Conservation (phyloP, 352 stramenopile species). For the Globisporangium alternatum region DNA sequence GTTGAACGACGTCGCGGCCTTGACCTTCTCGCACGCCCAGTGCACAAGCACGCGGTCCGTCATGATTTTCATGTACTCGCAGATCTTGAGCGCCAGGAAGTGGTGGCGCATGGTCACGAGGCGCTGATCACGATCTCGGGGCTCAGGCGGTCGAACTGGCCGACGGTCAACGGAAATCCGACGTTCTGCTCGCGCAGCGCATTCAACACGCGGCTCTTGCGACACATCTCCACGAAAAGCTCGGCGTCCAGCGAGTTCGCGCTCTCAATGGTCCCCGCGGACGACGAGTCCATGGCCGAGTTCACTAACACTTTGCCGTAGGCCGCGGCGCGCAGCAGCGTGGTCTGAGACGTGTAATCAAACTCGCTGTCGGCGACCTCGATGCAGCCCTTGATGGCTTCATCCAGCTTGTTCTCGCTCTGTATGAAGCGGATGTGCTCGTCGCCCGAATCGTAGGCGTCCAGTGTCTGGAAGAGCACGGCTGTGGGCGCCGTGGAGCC, state of each 20-base stretch:
- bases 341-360: constrained; percentile 77
- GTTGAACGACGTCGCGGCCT: constrained; percentile 42
- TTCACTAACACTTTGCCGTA: constrained; percentile 91
- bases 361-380: constrained; percentile 85
- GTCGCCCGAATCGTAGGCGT: constrained; percentile 86
- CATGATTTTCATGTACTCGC: constrained; percentile 85
- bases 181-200: constrained; percentile 76
- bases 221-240: constrained; percentile 87
- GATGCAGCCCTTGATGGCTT: constrained; percentile 88
- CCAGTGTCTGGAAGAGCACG: constrained; percentile 90
- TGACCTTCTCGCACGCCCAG: constrained; percentile 90
- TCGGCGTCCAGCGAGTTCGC: constrained; percentile 57
- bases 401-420: constrained; percentile 68
- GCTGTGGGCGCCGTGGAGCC: constrained; percentile 81
- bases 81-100: constrained; percentile 90
- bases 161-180: constrained; percentile 79
- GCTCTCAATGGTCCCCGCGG: constrained; percentile 19
- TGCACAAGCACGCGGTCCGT: constrained; percentile 88
- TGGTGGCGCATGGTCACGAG: constrained; percentile 83
- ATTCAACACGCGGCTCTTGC: constrained; percentile 90
- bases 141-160: constrained; percentile 79
- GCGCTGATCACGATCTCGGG: constrained; percentile 85
- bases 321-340: constrained; percentile 76
- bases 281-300: constrained; percentile 43
- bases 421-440: constrained; percentile 90